Conservation (phyloP, 164 flowering plant genomes). For the Amborella trichopoda region DNA sequence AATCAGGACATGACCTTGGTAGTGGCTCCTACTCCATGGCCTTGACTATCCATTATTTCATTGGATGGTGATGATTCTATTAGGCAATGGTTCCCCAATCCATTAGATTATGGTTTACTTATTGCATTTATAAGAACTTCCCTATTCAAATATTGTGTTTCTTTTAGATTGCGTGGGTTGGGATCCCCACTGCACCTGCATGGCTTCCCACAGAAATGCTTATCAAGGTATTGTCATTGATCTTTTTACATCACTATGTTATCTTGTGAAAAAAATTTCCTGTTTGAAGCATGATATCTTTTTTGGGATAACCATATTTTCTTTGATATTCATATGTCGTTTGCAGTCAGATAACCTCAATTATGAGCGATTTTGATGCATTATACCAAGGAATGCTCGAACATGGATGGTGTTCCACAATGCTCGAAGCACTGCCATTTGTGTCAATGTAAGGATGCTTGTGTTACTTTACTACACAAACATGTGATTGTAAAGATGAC, state of each 20-base stretch:
- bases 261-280: background rate
- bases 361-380: slow-evolving; percentile 21
- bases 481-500: too few species aligned
- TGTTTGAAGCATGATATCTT: background rate
- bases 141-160: background rate
- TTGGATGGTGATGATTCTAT: background rate
- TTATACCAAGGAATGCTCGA: too few species aligned
- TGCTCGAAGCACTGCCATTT: too few species aligned
- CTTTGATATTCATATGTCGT: background rate
- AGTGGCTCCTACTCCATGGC: background rate
- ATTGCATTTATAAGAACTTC: too few species aligned
- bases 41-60: background rate
- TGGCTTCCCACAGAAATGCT: slow-evolving; percentile 97
- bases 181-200: slow-evolving; percentile 91
- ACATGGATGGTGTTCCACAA: too few species aligned
- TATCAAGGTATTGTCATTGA: slow-evolving; percentile 39
- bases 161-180: slow-evolving; percentile 80
- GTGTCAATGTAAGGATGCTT: too few species aligned
- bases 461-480: too few species aligned
- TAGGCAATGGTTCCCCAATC: background rate
- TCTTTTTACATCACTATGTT: background rate
- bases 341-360: slow-evolving; percentile 24
- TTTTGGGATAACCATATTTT: background rate
- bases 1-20: background rate
- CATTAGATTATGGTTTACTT: background rate